Evolutionary conservation across 2,329 filamentous ascomycete species (phyloP).

Genomic region (Triangularia setosa): DNA sequence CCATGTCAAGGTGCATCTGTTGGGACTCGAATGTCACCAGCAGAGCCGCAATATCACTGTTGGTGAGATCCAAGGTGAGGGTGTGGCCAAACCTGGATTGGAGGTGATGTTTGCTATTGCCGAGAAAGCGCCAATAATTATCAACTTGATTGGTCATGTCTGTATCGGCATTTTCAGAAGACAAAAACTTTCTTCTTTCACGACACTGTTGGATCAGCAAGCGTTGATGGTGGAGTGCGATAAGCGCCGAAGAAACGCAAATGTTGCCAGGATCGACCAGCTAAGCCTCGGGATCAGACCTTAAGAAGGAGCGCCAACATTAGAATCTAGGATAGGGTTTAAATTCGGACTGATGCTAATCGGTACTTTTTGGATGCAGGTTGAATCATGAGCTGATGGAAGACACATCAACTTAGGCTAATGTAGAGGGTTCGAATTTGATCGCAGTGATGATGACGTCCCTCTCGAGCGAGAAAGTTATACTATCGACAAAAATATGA

Average conservation of each 20-base stretch:
- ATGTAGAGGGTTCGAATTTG: no score
- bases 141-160: background rate
- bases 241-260: conserved; percentile 11
- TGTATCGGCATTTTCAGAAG: background rate
- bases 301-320: conserved; percentile 7
- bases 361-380: no score
- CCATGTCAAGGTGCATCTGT: background rate
- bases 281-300: conserved; percentile 14
- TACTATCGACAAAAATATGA: no score
- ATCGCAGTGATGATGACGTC: no score
- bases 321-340: background rate
- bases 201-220: background rate
- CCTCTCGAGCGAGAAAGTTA: no score
- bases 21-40: background rate
- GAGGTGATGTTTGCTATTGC: background rate
- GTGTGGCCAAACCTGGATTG: background rate
- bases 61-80: background rate
- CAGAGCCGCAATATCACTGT: background rate
- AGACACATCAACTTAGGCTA: no score
- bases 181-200: background rate
- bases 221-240: background rate
- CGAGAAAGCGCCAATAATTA: background rate
- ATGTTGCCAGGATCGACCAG: conserved; percentile 6
- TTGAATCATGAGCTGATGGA: background rate
- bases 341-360: background rate